Base-by-base conservation (phyloP, 2,329 filamentous ascomycete genomes). In the Aspergillus latus region DNA sequence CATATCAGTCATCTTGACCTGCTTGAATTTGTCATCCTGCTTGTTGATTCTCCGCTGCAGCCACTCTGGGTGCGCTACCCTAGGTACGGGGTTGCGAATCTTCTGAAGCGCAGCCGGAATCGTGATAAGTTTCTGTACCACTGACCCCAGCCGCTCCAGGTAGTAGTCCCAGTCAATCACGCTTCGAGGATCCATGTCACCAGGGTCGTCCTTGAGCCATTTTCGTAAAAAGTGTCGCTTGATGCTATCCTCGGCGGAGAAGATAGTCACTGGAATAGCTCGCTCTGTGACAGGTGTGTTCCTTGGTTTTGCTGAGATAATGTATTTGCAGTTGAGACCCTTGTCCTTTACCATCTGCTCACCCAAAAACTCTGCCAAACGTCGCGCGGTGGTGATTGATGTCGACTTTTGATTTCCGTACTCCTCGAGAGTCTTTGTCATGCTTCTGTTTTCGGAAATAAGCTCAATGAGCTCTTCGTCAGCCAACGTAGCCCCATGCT, bases 311-410 rank as follows among this genome's bases (percentile, higher is more conserved):
- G 91, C 84, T 50, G 92, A 96, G 68, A 99, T 97, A 72, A 99
- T 97, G 74, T 97, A 99, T 76, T 97, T 97, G 86, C 94, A 99
- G 78, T 99, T 99, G 65, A 99, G 75, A 3, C 94, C 94, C 74
- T 97, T 99, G 76, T 99, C 95, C 70, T 99, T 99, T 66, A 97
- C 87, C 95, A 99, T 99, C 70, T 96, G 92, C 71, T 97, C 93
- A 36, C 94, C 94, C 60, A 99, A 72, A 70, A 99, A 99, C 68
- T 99, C 94, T 36, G 94, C 94, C 42, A 99, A 77, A 60, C 94
- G 91, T 67, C 88, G 94, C 9, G 94, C 94, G 0, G 94, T 99
- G 2, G 94, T 99, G 72, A 99, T 99, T n/a, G 94, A 96, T 1
- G 94, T 99, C 0, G 93, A 97, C 72, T 99, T 99, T 67, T 99